These are phyloP conservation scores for Leccinum fallax DNA, from an alignment of 1,284 basidiomycete species.

Conservation along the genomic window DNA sequence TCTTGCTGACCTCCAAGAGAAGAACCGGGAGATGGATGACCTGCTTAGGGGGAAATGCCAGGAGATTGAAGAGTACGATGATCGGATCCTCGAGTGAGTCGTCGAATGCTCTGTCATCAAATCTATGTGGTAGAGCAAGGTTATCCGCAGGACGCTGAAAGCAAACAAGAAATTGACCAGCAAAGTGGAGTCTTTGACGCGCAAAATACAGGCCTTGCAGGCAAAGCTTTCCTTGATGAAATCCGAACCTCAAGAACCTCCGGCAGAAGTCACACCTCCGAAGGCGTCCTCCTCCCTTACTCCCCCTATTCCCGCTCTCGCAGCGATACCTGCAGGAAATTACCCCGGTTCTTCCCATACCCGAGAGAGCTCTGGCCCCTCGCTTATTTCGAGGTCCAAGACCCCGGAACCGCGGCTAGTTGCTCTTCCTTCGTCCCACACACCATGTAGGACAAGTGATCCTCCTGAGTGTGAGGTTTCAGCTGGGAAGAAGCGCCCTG, in stretches of 20 bases:
- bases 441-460: constrained; percentile 38
- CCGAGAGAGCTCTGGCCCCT: constrained; percentile 46
- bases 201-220: constrained; percentile 72
- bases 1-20: constrained; percentile 63
- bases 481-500: constrained; percentile 65
- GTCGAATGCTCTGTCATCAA: constrained; percentile 2
- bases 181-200: constrained; percentile 68
- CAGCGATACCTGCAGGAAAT: not conserved
- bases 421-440: constrained; percentile 13
- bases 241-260: constrained; percentile 35
- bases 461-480: constrained; percentile 42
- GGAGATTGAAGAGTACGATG: constrained; percentile 84
- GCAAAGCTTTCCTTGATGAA: constrained; percentile 60
- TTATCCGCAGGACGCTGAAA: constrained; percentile 59
- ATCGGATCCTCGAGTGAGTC: constrained; percentile 74
- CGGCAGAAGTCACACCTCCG: constrained; percentile 13
- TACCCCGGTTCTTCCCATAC: constrained; percentile 20
- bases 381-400: constrained; percentile 47
- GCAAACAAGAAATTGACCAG: constrained; percentile 72
- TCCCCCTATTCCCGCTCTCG: constrained; percentile 4
- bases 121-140: not conserved
- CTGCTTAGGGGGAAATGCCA: constrained; percentile 64
- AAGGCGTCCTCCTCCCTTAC: constrained; percentile 6
- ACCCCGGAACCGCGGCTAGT: constrained; percentile 46
- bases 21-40: constrained; percentile 72